Base-by-base conservation (phyloP, 345 rosid genomes). In the Arabis alpina region DNA sequence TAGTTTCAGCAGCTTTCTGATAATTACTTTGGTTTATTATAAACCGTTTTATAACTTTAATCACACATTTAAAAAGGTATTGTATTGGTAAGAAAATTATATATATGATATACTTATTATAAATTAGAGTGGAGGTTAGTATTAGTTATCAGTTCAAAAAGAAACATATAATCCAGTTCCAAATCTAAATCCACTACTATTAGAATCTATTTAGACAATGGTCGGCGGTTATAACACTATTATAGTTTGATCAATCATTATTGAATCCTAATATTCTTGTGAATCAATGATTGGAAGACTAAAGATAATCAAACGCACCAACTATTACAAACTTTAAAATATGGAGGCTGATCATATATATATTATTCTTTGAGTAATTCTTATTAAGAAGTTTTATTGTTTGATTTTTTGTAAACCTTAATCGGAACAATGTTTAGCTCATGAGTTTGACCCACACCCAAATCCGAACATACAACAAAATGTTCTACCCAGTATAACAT, bases 201-300 rank as follows among this genome's bases (percentile, higher is more conserved):
- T 27, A 47, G 59, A 66, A 75, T 68, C 53, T 75, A 54, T 71
- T 3, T 40, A 75, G 70, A 47, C 44, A 54, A 19, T 61, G 74
- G 71, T 62, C 64, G 75, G 79, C 70, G 48, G 68, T 75, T 68
- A 54, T 68, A 16, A 48, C n/a, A 37, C 27, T 44, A 37, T 8
- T 59, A 34, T 34, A 60, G 8, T 54, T 28, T 52, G 54, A 34
- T 49, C 40, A n/a, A 42, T 55, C 70, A 49, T 48, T 55, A 49
- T 69, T 60, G 47, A 54, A 45, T 53, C 63, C 3, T 52, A 14
- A 59, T 50, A 50, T 59, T 10, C 4, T 66, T 25, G 28, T 59
- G 23, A 34, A 40, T n/a, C 68, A 45, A 68, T 75, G 40, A 61
- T 68, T 75, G 43, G 30, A 47, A 55, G 27, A 36, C 13, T 51